Base-by-base conservation (phyloP, 1,284 basidiomycete species). In the Puccinia triticina region DNA sequence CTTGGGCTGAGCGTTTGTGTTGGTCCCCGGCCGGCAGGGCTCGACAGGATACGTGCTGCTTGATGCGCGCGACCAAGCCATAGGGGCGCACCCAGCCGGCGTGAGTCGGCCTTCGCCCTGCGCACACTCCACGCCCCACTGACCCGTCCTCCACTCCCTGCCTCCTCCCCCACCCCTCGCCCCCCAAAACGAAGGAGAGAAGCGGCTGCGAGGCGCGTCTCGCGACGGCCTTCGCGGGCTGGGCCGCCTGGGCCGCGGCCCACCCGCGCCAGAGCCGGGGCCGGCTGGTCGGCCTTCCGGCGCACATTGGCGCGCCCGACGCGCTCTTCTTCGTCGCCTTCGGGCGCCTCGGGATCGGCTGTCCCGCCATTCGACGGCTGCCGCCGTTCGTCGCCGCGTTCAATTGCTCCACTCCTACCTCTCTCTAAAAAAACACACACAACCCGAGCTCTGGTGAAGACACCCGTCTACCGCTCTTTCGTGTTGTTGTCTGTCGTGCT, bases 291-390 rank as follows among this genome's bases (percentile, higher is more conserved):
- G 61, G 61, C 46, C 37, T 69, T 26, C 43, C 40, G 18, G 26
- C 1, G 16, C 4, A 4, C n/a, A 16, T 29, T 10, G 46, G 48
- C 40, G 3, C 10, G 8, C 34, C 26, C 26, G 61, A 78, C 32
- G n/a, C 29, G 46, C 46, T 78, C 18, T 78, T 78, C 50, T 78
- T 67, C 46, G 21, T 78, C 18, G 57, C 64, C 40, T 78, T 69
- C 48, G 61, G 61, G 32, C 26, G 61, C 18, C 50, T 78, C 43
- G 77, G 61, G 14, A 5, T 50, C 1, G 16, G 5, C 16, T 67
- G 57, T 67, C 43, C 40, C 0, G 34, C 21, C 46, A 0, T 50
- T 5, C 14, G 50, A 16, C 14, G 2, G 5, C 34, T 21, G 4
- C 67, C 34, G 1, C 16, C 1, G 3, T 71, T 71, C 26, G 11